Evolutionary conservation across 148 eudicot genomes (phyloP), one percentile per base, ranked within the genome.

Genomic region (Fallopia convolvulus): DNA sequence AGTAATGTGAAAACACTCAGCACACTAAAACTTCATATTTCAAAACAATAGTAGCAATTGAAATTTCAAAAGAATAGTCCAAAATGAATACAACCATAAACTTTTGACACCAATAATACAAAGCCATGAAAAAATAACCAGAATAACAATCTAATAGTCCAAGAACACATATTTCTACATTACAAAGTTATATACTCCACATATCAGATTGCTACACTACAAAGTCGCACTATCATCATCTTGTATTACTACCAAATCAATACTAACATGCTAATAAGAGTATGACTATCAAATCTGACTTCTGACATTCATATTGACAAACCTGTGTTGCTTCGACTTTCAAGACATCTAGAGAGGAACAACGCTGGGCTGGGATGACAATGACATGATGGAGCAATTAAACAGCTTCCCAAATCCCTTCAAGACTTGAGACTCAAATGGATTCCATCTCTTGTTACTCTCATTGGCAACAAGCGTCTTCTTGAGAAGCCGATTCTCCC

Each of bases 401-500:
- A 90, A 89, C 61, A 86, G 76, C 56, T 77, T 87, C 78, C 82
- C 87, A 72, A 84, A 74, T n/a, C 77, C 88, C 79, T 86, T 88
- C 44, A 83, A 74, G 74, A 79, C 81, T 74, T 70, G 77, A 58
- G 81, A 70, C 15, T 83, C 86, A 55, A 76, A 26, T 13, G 76
- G 77, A 42, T 70, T 80, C 21, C 80, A 12, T 76, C 85, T 88
- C 87, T 88, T 89, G 14, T 85, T 83, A 2, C 79, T 68, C 26
- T 83, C 79, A 66, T 40, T 80, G 15, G 68, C 77, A 68, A 80
- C 77, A 68, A 80, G 14, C 20, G 74, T 55, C 80, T 83, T 85
- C 85, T 87, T 90, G 30, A 90, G 89, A 76, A 83, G 52, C 76
- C 68, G 65, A 81, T 87, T 92, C 74, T 94, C 97, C 55, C 90